These are phyloP conservation scores for Limonium bicolor DNA, from an alignment of 148 eudicot species.

Conservation along the genomic window DNA sequence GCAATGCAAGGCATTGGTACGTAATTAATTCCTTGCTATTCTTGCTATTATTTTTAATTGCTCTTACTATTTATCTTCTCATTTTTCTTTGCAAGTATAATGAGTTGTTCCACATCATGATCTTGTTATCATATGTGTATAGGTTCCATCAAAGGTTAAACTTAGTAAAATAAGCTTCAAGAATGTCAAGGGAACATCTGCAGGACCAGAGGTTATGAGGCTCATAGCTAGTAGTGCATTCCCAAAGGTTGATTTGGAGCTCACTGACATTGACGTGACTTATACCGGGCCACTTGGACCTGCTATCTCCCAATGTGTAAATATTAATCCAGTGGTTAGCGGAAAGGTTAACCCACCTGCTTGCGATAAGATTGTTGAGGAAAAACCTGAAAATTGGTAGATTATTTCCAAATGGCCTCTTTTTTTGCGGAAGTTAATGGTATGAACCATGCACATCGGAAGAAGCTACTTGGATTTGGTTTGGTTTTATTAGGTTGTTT, in stretches of 20 bases:
- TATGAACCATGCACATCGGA: no score
- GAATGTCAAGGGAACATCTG: slow-evolving; percentile 22
- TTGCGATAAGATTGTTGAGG: slow-evolving; percentile 9
- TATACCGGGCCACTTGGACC: slow-evolving; percentile 21
- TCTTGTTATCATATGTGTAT: neutral
- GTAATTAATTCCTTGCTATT: neutral
- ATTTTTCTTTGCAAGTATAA: neutral
- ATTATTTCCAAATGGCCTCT: no score
- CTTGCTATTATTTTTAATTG: neutral
- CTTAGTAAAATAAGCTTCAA: slow-evolving; percentile 18
- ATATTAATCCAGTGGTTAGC: slow-evolving; percentile 14
- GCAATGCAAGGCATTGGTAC: slow-evolving; percentile 22
- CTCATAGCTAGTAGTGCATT: slow-evolving; percentile 19
- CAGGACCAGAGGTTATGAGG: slow-evolving; percentile 16
- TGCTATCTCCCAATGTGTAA: slow-evolving; percentile 16
- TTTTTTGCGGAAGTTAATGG: no score
- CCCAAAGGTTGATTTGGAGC: slow-evolving; percentile 25
- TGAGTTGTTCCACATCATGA: neutral
- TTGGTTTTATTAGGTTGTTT: no score
- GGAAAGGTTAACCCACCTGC: slow-evolving; percentile 23
- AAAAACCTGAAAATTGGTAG: no score
- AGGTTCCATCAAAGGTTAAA: slow-evolving; percentile 31
- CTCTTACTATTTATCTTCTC: neutral
- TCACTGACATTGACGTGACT: slow-evolving; percentile 19
- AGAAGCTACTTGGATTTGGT: no score